phyloP scores from a whole-genome alignment of 2,329 filamentous ascomycete genomes.

The Aspergillus ochraceus region DNA sequence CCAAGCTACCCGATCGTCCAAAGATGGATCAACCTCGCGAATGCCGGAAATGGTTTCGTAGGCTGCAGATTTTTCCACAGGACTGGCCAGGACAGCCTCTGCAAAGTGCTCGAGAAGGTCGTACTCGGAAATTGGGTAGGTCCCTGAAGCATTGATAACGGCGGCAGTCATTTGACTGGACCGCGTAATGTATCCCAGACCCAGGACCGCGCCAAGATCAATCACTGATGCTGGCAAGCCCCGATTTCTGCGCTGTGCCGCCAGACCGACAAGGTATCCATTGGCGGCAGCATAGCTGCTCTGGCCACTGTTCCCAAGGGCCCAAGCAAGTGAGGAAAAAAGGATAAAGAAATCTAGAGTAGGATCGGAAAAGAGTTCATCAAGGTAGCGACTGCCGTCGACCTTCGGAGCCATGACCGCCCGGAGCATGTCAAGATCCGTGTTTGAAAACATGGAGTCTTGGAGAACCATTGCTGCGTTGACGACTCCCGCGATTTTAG shows the following conservation, averaged over 20 bases:
- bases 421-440: slow-evolving; percentile 1
- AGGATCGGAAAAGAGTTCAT: slow-evolving; percentile 7
- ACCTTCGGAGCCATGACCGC: slow-evolving; percentile 9
- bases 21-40: neutral
- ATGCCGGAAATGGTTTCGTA: neutral
- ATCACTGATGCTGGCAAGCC: slow-evolving; percentile 7
- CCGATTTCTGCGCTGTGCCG: neutral
- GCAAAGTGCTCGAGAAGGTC: neutral
- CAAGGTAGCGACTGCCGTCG: slow-evolving; percentile 2
- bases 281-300: slow-evolving; percentile 13
- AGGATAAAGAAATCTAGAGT: slow-evolving; percentile 16
- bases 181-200: slow-evolving; percentile 2
- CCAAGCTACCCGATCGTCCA: neutral
- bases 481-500: slow-evolving; percentile 13
- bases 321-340: slow-evolving; percentile 4
- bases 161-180: neutral
- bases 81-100: neutral
- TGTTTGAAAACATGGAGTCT: slow-evolving; percentile 11
- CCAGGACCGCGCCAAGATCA: slow-evolving; percentile 6
- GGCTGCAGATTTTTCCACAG: neutral
- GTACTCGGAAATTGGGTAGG: neutral
- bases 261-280: slow-evolving; percentile 4
- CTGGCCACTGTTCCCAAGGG: slow-evolving; percentile 11
- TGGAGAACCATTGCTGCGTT: slow-evolving; percentile 16
- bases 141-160: neutral